Conservation (phyloP, 257 asterid species). For the Nicotiana tomentosiformis region DNA sequence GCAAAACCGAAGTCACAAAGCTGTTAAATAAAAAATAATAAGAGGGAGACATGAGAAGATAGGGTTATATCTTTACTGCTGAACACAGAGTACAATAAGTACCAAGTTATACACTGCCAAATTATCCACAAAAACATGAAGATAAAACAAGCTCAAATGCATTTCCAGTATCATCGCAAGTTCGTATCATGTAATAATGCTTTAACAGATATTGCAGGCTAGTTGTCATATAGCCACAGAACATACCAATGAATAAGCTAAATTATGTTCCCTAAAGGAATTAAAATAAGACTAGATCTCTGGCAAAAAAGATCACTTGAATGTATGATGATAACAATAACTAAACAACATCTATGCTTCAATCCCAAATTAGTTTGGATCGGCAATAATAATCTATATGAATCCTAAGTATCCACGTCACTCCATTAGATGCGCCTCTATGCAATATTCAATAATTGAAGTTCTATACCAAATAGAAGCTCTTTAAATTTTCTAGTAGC, state of each 20-base stretch:
- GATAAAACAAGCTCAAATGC: not conserved
- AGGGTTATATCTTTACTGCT: conserved; percentile 8
- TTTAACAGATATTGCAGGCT: not conserved
- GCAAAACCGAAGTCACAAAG: conserved; percentile 98
- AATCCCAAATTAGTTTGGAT: not conserved
- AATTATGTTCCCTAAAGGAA: not conserved
- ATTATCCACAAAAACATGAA: not conserved
- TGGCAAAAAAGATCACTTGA: not conserved
- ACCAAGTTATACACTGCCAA: not conserved
- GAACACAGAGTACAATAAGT: not conserved
- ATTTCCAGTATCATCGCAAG: not conserved
- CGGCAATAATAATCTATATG: not conserved
- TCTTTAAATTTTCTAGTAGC: not conserved
- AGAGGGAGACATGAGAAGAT: conserved; percentile 10
- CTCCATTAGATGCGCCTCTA: not conserved
- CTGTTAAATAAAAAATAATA: conserved; percentile 33
- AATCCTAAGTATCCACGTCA: not conserved
- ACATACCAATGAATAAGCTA: conserved; percentile 2
- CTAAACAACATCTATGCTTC: not conserved
- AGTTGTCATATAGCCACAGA: not conserved
- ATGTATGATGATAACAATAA: not conserved
- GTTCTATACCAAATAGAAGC: not conserved
- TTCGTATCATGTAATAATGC: not conserved
- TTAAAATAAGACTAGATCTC: not conserved
- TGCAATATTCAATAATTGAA: not conserved